A percentile compares a stretch with the other conserved stretches of the same genome.
Evolutionary conservation across 441 rosid species (phyloP).

Genomic region (Viola pubescens): DNA sequence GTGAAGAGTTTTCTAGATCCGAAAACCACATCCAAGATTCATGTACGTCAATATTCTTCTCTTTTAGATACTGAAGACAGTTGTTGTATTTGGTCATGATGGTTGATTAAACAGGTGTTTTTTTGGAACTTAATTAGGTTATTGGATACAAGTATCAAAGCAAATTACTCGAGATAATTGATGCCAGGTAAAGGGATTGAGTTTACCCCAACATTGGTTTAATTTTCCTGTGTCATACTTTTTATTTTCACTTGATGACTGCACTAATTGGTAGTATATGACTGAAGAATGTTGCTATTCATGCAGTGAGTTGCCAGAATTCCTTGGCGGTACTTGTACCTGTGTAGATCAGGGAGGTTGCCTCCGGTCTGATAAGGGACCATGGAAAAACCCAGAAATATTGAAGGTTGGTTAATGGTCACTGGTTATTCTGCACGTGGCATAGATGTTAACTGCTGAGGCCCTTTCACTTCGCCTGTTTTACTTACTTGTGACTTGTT

Average conservation of each 20-base stretch:
- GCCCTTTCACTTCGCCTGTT: neutral
- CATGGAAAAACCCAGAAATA: constrained; percentile 91
- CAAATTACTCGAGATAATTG: constrained; percentile 89
- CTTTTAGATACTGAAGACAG: neutral
- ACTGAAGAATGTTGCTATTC: constrained; percentile 9
- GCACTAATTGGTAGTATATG: too few relatives aligned
- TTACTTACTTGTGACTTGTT: neutral
- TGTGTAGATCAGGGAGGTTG: constrained; percentile 97
- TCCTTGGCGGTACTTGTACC: constrained; percentile 85
- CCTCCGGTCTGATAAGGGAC: constrained; percentile 95
- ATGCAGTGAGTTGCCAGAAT: constrained; percentile 93
- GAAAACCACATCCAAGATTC: constrained; percentile 92
- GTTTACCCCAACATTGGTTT: too few relatives aligned
- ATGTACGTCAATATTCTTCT: constrained; percentile 35
- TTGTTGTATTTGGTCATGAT: neutral
- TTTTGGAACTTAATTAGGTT: constrained; percentile 45
- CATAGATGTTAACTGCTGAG: constrained; percentile 10
- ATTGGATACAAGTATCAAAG: constrained; percentile 92
- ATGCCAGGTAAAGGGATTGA: constrained; percentile 49
- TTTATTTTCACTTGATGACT: too few relatives aligned
- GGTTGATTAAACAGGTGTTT: neutral
- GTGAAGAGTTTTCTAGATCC: constrained; percentile 91
- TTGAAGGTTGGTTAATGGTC: constrained; percentile 51
- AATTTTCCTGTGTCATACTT: too few relatives aligned
- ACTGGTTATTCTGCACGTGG: constrained; percentile 8